These are phyloP conservation scores for Chaetomium fimeti DNA, from an alignment of 495 filamentous ascomycete genomes.

Conservation along the genomic window DNA sequence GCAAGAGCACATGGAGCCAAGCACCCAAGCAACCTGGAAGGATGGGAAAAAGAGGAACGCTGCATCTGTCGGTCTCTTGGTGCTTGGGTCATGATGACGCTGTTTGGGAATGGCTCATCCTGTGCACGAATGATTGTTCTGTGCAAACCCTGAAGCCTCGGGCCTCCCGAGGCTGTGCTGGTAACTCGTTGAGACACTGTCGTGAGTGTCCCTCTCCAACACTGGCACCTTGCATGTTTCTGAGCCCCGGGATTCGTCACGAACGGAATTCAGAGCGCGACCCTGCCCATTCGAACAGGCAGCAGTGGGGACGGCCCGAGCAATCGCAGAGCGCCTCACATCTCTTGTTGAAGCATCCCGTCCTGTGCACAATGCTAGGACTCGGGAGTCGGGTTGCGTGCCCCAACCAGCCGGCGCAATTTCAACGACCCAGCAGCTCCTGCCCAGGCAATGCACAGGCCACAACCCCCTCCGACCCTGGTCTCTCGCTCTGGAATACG, in stretches of 20 bases:
- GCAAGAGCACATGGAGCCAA: not conserved
- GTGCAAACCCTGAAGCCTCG: no score
- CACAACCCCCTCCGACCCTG: constrained; percentile 7
- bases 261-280: not conserved
- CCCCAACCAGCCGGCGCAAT: constrained; percentile 1
- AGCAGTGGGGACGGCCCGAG: no score
- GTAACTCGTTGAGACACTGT: not conserved
- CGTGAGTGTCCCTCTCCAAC: no score
- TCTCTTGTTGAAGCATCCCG: not conserved
- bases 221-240: no score
- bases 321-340: no score
- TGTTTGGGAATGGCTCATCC: not conserved
- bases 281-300: no score
- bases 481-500: constrained; percentile 8
- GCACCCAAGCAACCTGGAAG: no score
- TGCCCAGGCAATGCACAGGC: not conserved
- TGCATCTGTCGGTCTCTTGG: not conserved
- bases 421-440: not conserved
- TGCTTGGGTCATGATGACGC: not conserved
- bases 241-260: not conserved
- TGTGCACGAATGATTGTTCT: no score
- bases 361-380: not conserved
- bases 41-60: not conserved
- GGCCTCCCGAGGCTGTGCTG: not conserved
- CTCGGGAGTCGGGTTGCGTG: not conserved